Evolutionary conservation across 192 early-diverging fungal genomes (phyloP).

Genomic region (Coemansia sp.): DNA sequence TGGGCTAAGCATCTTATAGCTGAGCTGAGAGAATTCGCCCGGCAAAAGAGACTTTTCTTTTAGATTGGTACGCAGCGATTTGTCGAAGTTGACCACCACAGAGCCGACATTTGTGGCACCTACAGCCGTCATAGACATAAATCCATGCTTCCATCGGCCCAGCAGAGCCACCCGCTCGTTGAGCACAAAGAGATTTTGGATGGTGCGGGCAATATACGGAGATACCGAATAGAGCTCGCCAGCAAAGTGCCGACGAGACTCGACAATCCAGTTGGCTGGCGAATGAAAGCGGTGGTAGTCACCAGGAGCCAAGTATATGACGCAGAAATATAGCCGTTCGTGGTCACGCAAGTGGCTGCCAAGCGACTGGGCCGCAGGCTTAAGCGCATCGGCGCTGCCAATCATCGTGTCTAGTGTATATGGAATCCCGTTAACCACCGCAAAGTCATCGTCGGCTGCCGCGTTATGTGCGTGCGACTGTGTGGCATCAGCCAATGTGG

Average conservation of each 20-base stretch:
- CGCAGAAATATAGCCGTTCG: slow-evolving; percentile 82
- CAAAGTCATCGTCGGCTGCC: slow-evolving; percentile 79
- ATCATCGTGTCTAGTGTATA: slow-evolving; percentile 78
- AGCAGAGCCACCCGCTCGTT: slow-evolving; percentile 95
- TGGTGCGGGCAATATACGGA: slow-evolving; percentile 78
- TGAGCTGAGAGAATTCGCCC: slow-evolving; percentile 73
- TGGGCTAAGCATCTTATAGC: slow-evolving; percentile 64
- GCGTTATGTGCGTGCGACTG: slow-evolving; percentile 59
- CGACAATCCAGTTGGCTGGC: slow-evolving; percentile 91
- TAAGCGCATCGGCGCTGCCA: slow-evolving; percentile 51
- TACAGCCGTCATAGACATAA: slow-evolving; percentile 95
- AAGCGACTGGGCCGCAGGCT: slow-evolving; percentile 34
- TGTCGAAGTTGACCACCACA: slow-evolving; percentile 92
- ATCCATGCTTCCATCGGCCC: slow-evolving; percentile 90
- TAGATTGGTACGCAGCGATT: slow-evolving; percentile 69
- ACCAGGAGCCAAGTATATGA: slow-evolving; percentile 95
- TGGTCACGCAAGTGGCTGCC: slow-evolving; percentile 56
- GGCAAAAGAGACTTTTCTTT: slow-evolving; percentile 56
- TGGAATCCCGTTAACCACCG: slow-evolving; percentile 80
- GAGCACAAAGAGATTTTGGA: slow-evolving; percentile 90
- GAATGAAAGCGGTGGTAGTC: slow-evolving; percentile 99
- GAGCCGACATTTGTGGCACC: slow-evolving; percentile 98
- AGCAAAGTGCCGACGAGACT: slow-evolving; percentile 85
- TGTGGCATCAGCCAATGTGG: slow-evolving; percentile 42
- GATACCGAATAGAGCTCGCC: slow-evolving; percentile 96